Evolutionary conservation across 106 monocot genomes (phyloP).

Genomic region (Platanthera guangdongensis): DNA sequence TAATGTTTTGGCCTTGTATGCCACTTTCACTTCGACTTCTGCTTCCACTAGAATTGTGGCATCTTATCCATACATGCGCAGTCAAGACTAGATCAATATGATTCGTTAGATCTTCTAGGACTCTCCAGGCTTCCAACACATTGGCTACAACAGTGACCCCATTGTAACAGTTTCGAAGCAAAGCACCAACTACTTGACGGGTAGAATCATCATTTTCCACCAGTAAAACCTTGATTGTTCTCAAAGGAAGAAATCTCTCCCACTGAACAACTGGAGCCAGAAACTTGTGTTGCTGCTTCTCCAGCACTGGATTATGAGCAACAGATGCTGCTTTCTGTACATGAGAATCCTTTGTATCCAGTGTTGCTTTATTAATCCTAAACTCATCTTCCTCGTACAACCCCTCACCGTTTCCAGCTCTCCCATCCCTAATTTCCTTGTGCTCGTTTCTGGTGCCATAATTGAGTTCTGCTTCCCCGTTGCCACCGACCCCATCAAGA

Average conservation of each 20-base stretch:
- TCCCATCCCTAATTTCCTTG: conserved; percentile 22
- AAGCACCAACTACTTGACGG: conserved; percentile 76
- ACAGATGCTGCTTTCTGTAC: neutral
- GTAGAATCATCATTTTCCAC: conserved; percentile 97
- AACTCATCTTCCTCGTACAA: conserved; percentile 48
- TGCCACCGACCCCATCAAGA: conserved; percentile 10
- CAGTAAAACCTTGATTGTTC: conserved; percentile 69
- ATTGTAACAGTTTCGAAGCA: conserved; percentile 91
- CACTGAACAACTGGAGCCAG: conserved; percentile 37
- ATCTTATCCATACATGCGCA: too few species aligned
- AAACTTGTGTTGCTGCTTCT: conserved; percentile 27
- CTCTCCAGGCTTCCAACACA: too few species aligned
- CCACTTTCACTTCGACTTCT: too few species aligned
- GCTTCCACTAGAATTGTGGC: too few species aligned
- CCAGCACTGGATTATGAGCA: conserved; percentile 6
- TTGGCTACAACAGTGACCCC: too few species aligned
- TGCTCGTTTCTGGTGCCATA: conserved; percentile 13
- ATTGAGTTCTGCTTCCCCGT: conserved; percentile 17
- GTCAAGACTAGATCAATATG: too few species aligned
- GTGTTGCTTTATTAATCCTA: conserved; percentile 17
- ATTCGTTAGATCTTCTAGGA: too few species aligned
- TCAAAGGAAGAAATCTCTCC: conserved; percentile 89
- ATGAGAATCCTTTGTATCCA: conserved; percentile 12
- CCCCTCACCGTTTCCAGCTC: conserved; percentile 16
- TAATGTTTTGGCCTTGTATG: too few species aligned